Evolutionary conservation across 768 basidiomycete species (phyloP).

Genomic region (Ramaria sp.): DNA sequence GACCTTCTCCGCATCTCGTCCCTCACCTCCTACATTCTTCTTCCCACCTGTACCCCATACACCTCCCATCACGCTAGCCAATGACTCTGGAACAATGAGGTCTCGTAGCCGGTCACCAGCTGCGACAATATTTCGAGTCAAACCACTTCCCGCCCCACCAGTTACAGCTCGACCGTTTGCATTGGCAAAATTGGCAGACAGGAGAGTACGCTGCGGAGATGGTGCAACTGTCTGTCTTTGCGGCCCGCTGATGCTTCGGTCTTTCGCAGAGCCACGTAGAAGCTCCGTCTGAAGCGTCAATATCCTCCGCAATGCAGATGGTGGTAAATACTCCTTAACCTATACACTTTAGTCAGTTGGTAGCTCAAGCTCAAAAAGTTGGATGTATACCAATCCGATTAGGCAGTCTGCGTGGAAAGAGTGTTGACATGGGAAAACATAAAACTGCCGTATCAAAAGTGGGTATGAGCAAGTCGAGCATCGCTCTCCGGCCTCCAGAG

Average conservation of each 20-base stretch:
- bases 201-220: slow-evolving; percentile 44
- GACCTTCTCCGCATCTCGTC: slow-evolving; percentile 43
- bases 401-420: slow-evolving; percentile 97
- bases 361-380: background rate
- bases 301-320: slow-evolving; percentile 74
- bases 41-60: slow-evolving; percentile 22
- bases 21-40: slow-evolving; percentile 22
- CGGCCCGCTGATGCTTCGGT: slow-evolving; percentile 19
- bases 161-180: slow-evolving; percentile 44
- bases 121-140: slow-evolving; percentile 73
- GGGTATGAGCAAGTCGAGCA: slow-evolving; percentile 73
- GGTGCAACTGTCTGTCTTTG: slow-evolving; percentile 23
- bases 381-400: slow-evolving; percentile 69
- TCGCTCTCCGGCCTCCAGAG: slow-evolving; percentile 76
- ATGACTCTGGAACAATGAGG: slow-evolving; percentile 87
- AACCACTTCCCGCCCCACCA: slow-evolving; percentile 31
- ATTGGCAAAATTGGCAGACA: slow-evolving; percentile 62
- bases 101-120: slow-evolving; percentile 87
- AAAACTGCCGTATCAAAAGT: slow-evolving; percentile 85
- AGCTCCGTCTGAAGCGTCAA: slow-evolving; percentile 78
- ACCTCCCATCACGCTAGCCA: slow-evolving; percentile 61
- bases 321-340: slow-evolving; percentile 88
- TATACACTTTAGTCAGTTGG: slow-evolving; percentile 24
- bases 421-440: slow-evolving; percentile 98
- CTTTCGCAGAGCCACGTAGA: slow-evolving; percentile 38